Evolutionary conservation across 129 eudicot genomes (phyloP).

Genomic region (Chrysanthemum lavandulifolium): DNA sequence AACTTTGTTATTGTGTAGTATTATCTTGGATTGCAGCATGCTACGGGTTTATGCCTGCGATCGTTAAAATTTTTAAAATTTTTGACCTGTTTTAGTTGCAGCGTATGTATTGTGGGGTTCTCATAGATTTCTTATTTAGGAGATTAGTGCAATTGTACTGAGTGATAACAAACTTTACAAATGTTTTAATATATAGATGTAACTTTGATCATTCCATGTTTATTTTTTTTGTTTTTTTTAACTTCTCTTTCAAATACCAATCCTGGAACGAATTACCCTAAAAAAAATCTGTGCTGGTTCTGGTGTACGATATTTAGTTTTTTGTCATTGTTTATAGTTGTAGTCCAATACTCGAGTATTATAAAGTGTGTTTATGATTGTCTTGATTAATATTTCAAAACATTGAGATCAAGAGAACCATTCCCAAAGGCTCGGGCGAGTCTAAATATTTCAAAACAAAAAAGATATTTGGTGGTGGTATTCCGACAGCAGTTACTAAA

Average conservation of each 20-base stretch:
- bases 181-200: too few species aligned
- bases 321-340: background rate
- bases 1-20: too few species aligned
- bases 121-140: too few species aligned
- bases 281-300: too few species aligned
- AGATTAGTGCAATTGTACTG: too few species aligned
- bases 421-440: slow-evolving; percentile 86
- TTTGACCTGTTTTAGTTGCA: too few species aligned
- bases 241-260: background rate
- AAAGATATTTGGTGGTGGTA: slow-evolving; percentile 93
- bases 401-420: slow-evolving; percentile 97
- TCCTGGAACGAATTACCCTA: background rate
- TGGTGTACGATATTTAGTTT: background rate
- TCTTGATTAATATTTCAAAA: slow-evolving; percentile 22
- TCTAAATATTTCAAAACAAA: slow-evolving; percentile 86
- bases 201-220: background rate
- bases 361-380: background rate
- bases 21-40: too few species aligned
- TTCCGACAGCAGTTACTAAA: slow-evolving; percentile 74
- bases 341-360: background rate
- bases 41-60: too few species aligned
- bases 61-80: too few species aligned
- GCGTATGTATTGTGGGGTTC: too few species aligned
- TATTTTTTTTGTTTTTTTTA: background rate
- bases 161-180: too few species aligned